Evolutionary conservation across 2,329 filamentous ascomycete species (phyloP), one percentile per base, ranked within the genome.

Genomic region (Gnomoniopsis smithogilvyi): DNA sequence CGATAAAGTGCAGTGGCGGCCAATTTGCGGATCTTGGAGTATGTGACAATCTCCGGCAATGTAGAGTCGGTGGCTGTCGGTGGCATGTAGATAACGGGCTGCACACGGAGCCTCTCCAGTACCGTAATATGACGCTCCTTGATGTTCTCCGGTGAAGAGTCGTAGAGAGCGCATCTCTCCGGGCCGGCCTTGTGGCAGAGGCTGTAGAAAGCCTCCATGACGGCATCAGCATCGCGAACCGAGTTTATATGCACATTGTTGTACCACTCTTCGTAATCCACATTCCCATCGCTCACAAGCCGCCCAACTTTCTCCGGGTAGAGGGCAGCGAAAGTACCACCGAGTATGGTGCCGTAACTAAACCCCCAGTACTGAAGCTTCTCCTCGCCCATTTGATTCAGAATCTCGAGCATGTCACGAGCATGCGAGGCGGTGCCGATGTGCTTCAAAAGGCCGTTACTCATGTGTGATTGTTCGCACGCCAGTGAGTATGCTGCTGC

Each of bases 211-310:
- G 72, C 76, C 1, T 75, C 69, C 64, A 85, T 76, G 6, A 81
- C 77, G 54, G 77, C 73, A 66, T 87, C 83, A 15, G 80, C 78
- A 64, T 86, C 80, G n/a, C 72, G 72, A 7, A 83, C 65, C 54
- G 81, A 82, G 61, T 78, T 78, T 62, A 74, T 70, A 57, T 78
- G 74, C 1, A 69, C 68, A 12, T 77, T 73, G 30, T 74, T 71
- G 58, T 75, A 78, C 80, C 80, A 85, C 64, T 82, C 81, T 45
- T 79, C 76, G 63, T 85, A 81, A 63, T 81, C 78, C 15, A 80
- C 78, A 51, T 81, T 81, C 26, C 79, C 65, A 61, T 84, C 81
- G 56, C 79, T 78, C 2, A 82, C 76, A 10, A 84, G 67, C 15
- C 80, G 72, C 46, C 77, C 79, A 1, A 84, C 75, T 48, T 73